Percentiles rank a stretch among this genome's conserved stretches.
phyloP scores from a whole-genome alignment of 805 yeast species.

The Metschnikowia lunata region DNA sequence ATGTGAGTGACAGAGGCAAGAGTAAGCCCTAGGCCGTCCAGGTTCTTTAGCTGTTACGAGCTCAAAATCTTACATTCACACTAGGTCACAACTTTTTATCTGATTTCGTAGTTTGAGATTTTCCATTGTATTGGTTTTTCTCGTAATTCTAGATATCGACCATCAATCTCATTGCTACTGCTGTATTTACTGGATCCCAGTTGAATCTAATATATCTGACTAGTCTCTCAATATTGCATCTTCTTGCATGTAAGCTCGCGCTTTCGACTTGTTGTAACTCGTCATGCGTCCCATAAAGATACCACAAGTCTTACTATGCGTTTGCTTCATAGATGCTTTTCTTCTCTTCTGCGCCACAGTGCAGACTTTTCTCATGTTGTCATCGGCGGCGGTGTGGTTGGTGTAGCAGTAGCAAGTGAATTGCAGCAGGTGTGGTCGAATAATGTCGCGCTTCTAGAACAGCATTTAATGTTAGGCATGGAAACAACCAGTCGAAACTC shows the following conservation, averaged over 20 bases:
- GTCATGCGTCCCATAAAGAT: not conserved
- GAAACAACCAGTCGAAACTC: slow-evolving; percentile 90
- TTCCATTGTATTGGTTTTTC: no score
- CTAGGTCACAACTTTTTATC: no score
- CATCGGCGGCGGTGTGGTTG: slow-evolving; percentile 83
- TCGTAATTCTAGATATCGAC: no score
- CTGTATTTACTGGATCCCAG: no score
- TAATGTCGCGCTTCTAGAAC: slow-evolving; percentile 63
- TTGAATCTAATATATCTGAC: no score
- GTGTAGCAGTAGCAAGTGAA: slow-evolving; percentile 75
- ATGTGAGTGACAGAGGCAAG: no score
- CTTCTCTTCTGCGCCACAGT: not conserved
- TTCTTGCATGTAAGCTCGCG: not conserved
- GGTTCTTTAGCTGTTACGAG: no score
- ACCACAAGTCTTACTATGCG: not conserved
- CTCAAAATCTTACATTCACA: no score
- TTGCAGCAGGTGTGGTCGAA: slow-evolving; percentile 43
- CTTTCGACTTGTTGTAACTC: not conserved
- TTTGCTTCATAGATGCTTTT: slow-evolving; percentile 1
- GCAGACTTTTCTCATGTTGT: slow-evolving; percentile 65
- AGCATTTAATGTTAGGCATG: slow-evolving; percentile 59
- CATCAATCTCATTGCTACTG: no score
- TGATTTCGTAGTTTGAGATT: no score
- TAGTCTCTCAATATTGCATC: not conserved
- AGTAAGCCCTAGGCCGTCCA: no score